Percentiles rank a stretch among this genome's conserved stretches.
Evolutionary conservation across 257 asterid genomes (phyloP).

Genomic region (Ligustrum vulgare): DNA sequence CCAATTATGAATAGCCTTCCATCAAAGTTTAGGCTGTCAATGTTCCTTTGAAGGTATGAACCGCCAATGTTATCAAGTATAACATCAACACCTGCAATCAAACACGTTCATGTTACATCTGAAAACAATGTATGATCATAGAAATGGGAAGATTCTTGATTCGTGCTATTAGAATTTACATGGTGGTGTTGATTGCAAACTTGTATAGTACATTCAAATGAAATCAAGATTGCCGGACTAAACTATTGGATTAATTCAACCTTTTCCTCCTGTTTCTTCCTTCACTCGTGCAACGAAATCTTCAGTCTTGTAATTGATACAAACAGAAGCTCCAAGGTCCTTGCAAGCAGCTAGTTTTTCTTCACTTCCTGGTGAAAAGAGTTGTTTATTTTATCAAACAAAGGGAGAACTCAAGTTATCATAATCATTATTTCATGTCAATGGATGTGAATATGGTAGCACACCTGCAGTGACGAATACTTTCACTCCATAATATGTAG

Average conservation of each 20-base stretch:
- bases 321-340: slow-evolving; percentile 91
- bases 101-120: slow-evolving; percentile 17
- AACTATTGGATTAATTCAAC: too few species aligned
- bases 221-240: neutral
- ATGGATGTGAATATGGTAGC: slow-evolving; percentile 8
- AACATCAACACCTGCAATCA: slow-evolving; percentile 69
- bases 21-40: slow-evolving; percentile 63
- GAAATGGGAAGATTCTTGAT: neutral
- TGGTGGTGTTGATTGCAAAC: too few species aligned
- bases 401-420: neutral
- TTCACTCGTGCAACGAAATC: slow-evolving; percentile 49
- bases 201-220: neutral
- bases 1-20: slow-evolving; percentile 98
- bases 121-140: neutral
- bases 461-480: slow-evolving; percentile 95
- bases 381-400: neutral
- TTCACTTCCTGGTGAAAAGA: slow-evolving; percentile 65
- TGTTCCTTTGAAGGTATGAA: slow-evolving; percentile 66
- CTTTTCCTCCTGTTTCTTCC: too few species aligned
- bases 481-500: slow-evolving; percentile 67
- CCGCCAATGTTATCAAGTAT: slow-evolving; percentile 87
- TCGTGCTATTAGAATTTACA: neutral
- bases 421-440: slow-evolving; percentile 12
- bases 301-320: slow-evolving; percentile 84
- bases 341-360: slow-evolving; percentile 91